Percentiles rank a stretch among this genome's conserved stretches.
Conservation (phyloP, 768 basidiomycete genomes). For the Crepidotus variabilis region DNA sequence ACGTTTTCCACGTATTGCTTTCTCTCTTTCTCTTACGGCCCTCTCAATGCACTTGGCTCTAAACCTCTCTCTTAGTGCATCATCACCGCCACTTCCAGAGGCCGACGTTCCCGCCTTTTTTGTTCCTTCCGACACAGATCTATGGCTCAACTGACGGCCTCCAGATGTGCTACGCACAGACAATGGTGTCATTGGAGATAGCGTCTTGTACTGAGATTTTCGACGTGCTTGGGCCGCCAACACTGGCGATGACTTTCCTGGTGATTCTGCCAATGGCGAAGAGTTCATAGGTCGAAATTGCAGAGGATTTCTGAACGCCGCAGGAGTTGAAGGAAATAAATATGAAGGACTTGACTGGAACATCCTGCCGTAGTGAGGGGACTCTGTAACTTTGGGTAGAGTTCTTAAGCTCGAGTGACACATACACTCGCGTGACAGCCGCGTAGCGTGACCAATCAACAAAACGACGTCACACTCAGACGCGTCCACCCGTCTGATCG, state of each 20-base stretch:
- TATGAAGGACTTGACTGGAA: conserved; percentile 25
- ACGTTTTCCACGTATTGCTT: conserved; percentile 38
- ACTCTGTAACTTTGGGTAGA: neutral
- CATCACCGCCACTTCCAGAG: neutral
- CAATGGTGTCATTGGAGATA: conserved; percentile 20
- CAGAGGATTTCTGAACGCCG: conserved; percentile 23
- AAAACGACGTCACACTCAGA: neutral
- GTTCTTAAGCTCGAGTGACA: neutral
- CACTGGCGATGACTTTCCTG: conserved; percentile 41
- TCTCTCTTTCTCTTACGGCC: conserved; percentile 51
- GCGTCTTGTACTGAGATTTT: conserved; percentile 51
- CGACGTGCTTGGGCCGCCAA: conserved; percentile 44
- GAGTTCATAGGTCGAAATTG: conserved; percentile 38
- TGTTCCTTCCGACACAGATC: conserved; percentile 4
- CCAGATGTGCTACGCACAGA: conserved; percentile 6
- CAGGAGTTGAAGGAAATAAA: conserved; percentile 32
- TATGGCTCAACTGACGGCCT: conserved; percentile 1
- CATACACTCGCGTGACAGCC: conserved; percentile 6
- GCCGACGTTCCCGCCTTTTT: neutral
- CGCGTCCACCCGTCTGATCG: neutral
- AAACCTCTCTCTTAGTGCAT: conserved; percentile 43
- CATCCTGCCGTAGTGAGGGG: conserved; percentile 8
- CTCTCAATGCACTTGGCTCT: conserved; percentile 60
- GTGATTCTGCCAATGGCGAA: conserved; percentile 47
- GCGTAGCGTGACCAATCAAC: conserved; percentile 1